Base-by-base conservation (phyloP, 495 filamentous ascomycete genomes). In the Penicillium goetzii region DNA sequence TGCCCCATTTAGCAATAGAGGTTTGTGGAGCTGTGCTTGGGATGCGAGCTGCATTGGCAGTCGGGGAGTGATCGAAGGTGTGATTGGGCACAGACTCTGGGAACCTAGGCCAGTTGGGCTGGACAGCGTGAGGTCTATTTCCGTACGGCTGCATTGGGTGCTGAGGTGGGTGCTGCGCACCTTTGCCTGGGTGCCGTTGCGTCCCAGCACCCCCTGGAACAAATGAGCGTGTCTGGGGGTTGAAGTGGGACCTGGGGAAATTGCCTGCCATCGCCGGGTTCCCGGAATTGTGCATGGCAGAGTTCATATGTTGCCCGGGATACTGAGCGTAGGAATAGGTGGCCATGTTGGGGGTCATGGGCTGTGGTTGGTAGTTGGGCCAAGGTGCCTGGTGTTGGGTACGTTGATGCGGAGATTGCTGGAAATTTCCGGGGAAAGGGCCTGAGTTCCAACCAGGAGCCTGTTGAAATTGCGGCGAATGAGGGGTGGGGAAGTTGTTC, bases 181-280 rank as follows among this genome's bases (percentile, higher is more conserved):
- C 63, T 60, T 75, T 73, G 56, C 55, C 68, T 28, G 73, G 70
- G 54, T 79, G 76, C 40, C 76, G 75, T 3, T 66, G 57, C 28
- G 63, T 26, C 12, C 74, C 56, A 40, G 73, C 60, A 47, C 72
- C 69, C 23, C 83, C 82, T 23, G 93, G 93, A 45, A 97, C 85
- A 70, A 97, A 97, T 3, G 92, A 87, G 62, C 93, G 90, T 12
- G 91, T 97, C 74, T 96, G 92, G 0, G 93, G 93, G 67, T 97
- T 97, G 81, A 97, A 97, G 23, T 89, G 84, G 69, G 92, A 89
- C 25, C 92, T 82, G 69, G 87, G 90, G 74, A 89, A 96, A 75
- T 88, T 92, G 19, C 90, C 91, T 15, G 91, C 90, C 45, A 96
- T 84, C 32, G 90, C 88, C 71, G 95, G 90, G 61, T 88, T 83